Conservation (phyloP, 2,329 filamentous ascomycete genomes). For the Colletotrichum eleusines region DNA sequence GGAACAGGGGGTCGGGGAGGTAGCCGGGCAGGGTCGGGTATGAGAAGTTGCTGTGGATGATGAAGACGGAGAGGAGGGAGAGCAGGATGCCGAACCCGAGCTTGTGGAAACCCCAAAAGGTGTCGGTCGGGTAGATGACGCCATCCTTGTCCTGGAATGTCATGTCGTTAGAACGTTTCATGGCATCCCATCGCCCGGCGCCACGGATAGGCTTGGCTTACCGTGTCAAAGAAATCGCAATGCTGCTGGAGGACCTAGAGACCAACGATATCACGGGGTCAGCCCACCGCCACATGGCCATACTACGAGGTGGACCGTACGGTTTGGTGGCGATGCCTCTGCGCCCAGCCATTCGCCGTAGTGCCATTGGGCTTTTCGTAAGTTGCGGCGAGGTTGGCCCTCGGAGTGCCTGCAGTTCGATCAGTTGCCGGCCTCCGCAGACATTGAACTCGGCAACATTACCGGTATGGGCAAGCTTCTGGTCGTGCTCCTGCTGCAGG, state of each 20-base stretch:
- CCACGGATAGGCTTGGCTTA: background rate
- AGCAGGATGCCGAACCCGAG: slow-evolving; percentile 56
- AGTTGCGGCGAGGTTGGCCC: slow-evolving; percentile 52
- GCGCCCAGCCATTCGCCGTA: slow-evolving; percentile 49
- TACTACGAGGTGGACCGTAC: slow-evolving; percentile 28
- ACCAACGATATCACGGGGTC: background rate
- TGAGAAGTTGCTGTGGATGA: slow-evolving; percentile 59
- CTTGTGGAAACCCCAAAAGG: slow-evolving; percentile 54
- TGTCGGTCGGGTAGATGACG: slow-evolving; percentile 54
- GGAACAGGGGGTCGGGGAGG: slow-evolving; percentile 54
- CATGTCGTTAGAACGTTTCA: background rate
- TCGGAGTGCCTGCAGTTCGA: slow-evolving; percentile 46
- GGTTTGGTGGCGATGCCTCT: slow-evolving; percentile 49
- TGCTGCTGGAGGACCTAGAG: slow-evolving; percentile 54
- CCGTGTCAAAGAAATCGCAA: slow-evolving; percentile 56
- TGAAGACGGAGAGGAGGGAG: slow-evolving; percentile 53
- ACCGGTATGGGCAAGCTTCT: slow-evolving; percentile 47
- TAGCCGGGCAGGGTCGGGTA: slow-evolving; percentile 56
- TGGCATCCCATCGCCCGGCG: accelerated
- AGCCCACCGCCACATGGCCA: background rate
- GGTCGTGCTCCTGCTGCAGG: slow-evolving; percentile 46
- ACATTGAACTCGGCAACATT: background rate
- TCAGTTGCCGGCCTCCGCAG: background rate
- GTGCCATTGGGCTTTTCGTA: slow-evolving; percentile 52
- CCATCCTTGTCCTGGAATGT: slow-evolving; percentile 51